Evolutionary conservation across 148 eudicot species (phyloP).

Genomic region (Salicornia ramosissima): DNA sequence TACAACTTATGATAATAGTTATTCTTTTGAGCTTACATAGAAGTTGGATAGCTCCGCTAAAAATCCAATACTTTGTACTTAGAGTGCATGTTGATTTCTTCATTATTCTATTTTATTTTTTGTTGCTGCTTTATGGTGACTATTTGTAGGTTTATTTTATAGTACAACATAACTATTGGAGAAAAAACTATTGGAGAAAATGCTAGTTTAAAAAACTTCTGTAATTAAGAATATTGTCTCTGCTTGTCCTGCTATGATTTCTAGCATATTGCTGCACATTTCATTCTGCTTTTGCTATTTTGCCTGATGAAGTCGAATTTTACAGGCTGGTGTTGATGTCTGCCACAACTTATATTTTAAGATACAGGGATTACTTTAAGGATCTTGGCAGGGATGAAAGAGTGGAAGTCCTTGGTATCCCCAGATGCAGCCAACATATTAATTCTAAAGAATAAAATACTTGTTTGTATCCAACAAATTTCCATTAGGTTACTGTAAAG

Average conservation of each 20-base stretch:
- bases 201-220: not conserved
- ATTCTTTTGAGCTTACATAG: not conserved
- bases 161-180: not conserved
- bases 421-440: slow-evolving; percentile 53
- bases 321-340: slow-evolving; percentile 97
- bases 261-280: not conserved
- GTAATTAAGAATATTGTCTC: not conserved
- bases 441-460: slow-evolving; percentile 28
- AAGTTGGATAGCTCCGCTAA: not conserved
- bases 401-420: slow-evolving; percentile 87
- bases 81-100: not conserved
- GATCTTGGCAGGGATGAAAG: slow-evolving; percentile 90
- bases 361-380: slow-evolving; percentile 79
- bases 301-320: slow-evolving; percentile 12
- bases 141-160: not conserved
- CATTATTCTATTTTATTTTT: not conserved
- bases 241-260: slow-evolving; percentile 3
- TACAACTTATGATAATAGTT: not conserved
- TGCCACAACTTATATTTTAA: slow-evolving; percentile 85
- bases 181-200: no score
- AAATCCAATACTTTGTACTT: not conserved
- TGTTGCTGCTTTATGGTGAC: not conserved
- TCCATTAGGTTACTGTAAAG: no score
- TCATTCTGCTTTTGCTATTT: not conserved
- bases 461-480: no score